Percentiles rank a stretch among this genome's conserved stretches.
Evolutionary conservation across 2,329 filamentous ascomycete genomes (phyloP).

Genomic region (Thermothelomyces thermophilus): DNA sequence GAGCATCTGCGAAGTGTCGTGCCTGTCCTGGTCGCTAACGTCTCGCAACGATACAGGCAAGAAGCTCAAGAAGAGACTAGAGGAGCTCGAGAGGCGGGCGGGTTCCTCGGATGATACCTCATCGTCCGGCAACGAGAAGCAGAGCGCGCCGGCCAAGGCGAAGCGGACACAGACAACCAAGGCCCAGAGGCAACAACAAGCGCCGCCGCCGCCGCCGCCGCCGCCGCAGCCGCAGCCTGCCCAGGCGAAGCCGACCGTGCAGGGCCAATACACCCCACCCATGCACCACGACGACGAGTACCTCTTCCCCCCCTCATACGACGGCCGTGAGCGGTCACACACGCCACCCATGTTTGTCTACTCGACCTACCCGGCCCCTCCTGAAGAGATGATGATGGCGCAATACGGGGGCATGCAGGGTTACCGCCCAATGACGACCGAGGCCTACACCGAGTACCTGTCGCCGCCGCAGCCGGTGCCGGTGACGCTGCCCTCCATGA

Average conservation of each 20-base stretch:
- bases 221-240: constrained; percentile 29
- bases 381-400: constrained; percentile 55
- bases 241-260: constrained; percentile 33
- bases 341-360: constrained; percentile 61
- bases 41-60: constrained; percentile 56
- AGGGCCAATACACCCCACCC: constrained; percentile 55
- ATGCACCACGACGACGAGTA: constrained; percentile 58
- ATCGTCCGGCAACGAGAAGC: constrained; percentile 28
- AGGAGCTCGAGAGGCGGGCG: constrained; percentile 75
- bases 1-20: no score
- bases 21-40: constrained; percentile 14
- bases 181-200: constrained; percentile 28
- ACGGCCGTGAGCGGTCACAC: constrained; percentile 62
- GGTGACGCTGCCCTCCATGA: constrained; percentile 58
- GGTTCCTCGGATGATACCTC: constrained; percentile 37
- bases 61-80: constrained; percentile 84
- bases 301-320: constrained; percentile 55
- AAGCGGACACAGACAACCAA: constrained; percentile 36
- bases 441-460: constrained; percentile 47
- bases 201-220: no score
- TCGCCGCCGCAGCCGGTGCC: constrained; percentile 38
- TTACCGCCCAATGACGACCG: constrained; percentile 48
- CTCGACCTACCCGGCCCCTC: constrained; percentile 57
- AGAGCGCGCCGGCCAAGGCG: constrained; percentile 37
- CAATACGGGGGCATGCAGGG: constrained; percentile 49